phyloP scores from a whole-genome alignment of 208 protist genomes.

The Tritrichomonas foetus region DNA sequence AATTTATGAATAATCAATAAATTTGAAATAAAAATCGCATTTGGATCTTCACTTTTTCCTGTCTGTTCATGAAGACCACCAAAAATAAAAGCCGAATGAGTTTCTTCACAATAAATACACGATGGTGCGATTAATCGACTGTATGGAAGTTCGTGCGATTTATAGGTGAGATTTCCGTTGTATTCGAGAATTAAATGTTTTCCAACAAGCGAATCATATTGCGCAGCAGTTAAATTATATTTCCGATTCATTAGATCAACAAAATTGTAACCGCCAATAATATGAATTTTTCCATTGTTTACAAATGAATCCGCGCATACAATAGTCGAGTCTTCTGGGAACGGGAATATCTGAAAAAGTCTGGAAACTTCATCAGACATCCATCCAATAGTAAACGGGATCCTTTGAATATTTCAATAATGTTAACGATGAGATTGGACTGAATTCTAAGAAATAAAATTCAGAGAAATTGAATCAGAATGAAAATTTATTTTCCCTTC shows the following conservation, averaged over 20 bases:
- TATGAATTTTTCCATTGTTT: not conserved
- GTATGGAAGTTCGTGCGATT: not conserved
- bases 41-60: not conserved
- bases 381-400: too few species aligned
- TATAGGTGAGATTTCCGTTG: not conserved
- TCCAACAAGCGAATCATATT: not conserved
- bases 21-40: not conserved
- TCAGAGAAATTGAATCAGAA: too few species aligned
- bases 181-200: not conserved
- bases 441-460: too few species aligned
- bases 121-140: not conserved
- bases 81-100: not conserved
- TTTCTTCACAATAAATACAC: not conserved
- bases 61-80: not conserved
- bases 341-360: too few species aligned
- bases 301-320: too few species aligned
- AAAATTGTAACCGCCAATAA: not conserved
- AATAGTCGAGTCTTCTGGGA: too few species aligned
- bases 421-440: too few species aligned
- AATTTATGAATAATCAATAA: not conserved
- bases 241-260: not conserved
- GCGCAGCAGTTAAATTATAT: not conserved
- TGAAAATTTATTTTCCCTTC: too few species aligned
- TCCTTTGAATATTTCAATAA: too few species aligned
- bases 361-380: too few species aligned